Base-by-base conservation (phyloP, 768 basidiomycete species). In the Lactarius pseudohatsudake region DNA sequence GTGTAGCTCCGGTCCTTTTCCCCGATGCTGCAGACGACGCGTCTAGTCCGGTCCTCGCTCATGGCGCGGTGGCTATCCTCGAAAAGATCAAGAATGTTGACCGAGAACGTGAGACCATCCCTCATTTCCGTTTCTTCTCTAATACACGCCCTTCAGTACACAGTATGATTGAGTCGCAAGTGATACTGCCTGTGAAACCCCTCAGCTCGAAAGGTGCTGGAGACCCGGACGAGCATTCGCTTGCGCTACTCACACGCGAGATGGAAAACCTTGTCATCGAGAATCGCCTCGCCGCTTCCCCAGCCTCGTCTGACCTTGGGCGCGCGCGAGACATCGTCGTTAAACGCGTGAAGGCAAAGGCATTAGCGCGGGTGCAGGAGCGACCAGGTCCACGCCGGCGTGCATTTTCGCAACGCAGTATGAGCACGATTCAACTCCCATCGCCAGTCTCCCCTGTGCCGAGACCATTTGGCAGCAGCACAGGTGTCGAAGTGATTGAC, bases 1-100 rank as follows among this genome's bases (percentile, higher is more conserved):
- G 88, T 22, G 85, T 94, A 6, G 84, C 84, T 0, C 92, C 92
- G 0, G 84, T 85, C 36, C 78, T 94, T 63, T 82, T 86, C 68
- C 84, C 87, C 11, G 41, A 69, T 15, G 66, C 71, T 11, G 38
- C 45, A 36, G 57, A 64, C 20, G 67, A 65, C 2, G 18, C 28
- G 28, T 55, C 40, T 28, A 60, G 56, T 34, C 38, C 34, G 20
- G 36, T 54, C 30, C 38, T 69, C 47, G 68, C 64, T 10, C 36
- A 58, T 34, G 34, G 38, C 8, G 63, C 59, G 32, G 55, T 43
- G 7, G 50, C 34, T 13, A 63, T 66, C 26, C 43, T 65, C n/a
- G 68, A 64, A 43, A 66, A 67, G 36, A 20, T 67, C 22, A 64
- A 56, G 32, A 55, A 8, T 18, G 50, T 62, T 3, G 70, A 71